These are phyloP conservation scores for Citrus mangshanensis DNA, from an alignment of 345 rosid genomes.

Conservation along the genomic window DNA sequence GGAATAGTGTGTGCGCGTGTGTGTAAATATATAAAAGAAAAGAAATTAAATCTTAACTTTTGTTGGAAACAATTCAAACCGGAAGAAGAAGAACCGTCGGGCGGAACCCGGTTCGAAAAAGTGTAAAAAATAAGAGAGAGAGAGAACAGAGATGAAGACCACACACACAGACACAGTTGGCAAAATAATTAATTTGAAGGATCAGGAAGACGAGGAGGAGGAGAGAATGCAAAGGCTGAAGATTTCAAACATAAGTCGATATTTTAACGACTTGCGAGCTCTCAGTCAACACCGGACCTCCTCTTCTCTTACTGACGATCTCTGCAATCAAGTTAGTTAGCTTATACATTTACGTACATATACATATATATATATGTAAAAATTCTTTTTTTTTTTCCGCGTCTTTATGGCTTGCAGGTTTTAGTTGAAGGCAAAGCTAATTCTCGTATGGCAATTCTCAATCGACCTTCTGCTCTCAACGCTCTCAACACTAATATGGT, in stretches of 20 bases:
- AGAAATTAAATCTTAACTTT: background rate
- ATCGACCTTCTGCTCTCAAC: conserved; percentile 78
- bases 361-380: too few species aligned
- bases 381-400: background rate
- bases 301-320: conserved; percentile 38
- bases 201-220: background rate
- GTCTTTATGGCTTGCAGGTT: conserved; percentile 37
- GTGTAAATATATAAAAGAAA: too few species aligned
- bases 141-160: too few species aligned
- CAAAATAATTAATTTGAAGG: too few species aligned
- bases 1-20: too few species aligned
- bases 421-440: conserved; percentile 65
- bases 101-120: background rate
- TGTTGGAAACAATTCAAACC: background rate
- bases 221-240: conserved; percentile 34
- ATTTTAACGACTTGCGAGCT: conserved; percentile 15
- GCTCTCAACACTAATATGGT: conserved; percentile 81
- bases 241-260: conserved; percentile 29
- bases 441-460: conserved; percentile 77
- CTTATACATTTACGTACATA: background rate
- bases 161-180: too few species aligned
- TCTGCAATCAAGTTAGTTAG: conserved; percentile 40
- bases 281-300: conserved; percentile 24
- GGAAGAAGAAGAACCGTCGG: background rate
- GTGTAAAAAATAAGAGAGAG: too few species aligned